These are phyloP conservation scores for Moesziomyces aphidis DNA, from an alignment of 1,284 basidiomycete genomes.

Conservation along the genomic window DNA sequence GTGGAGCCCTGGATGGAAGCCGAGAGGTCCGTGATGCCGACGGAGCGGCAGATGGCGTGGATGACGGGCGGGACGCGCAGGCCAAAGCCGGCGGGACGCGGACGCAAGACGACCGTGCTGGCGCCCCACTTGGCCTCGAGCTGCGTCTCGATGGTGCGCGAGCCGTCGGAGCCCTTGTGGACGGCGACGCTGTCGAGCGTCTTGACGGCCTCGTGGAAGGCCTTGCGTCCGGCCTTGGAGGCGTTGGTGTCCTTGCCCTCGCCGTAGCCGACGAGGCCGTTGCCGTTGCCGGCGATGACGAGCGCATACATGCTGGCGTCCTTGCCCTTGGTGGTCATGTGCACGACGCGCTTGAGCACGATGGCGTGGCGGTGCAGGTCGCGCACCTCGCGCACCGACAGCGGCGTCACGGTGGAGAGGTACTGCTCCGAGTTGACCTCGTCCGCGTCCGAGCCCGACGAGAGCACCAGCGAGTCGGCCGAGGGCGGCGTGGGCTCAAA, in stretches of 20 bases:
- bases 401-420: constrained; percentile 61
- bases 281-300: constrained; percentile 82
- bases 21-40: constrained; percentile 91
- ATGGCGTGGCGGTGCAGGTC: constrained; percentile 63
- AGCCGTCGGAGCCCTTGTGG: constrained; percentile 57
- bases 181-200: constrained; percentile 85
- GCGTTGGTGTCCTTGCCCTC: constrained; percentile 81
- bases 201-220: constrained; percentile 80
- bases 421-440: constrained; percentile 59
- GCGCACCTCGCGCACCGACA: constrained; percentile 58
- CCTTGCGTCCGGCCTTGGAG: constrained; percentile 75
- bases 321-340: constrained; percentile 89
- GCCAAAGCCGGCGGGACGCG: constrained; percentile 89
- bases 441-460: constrained; percentile 49
- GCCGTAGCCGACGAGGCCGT: constrained; percentile 89
- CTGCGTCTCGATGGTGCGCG: constrained; percentile 85
- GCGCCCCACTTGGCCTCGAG: constrained; percentile 85
- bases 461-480: constrained; percentile 53
- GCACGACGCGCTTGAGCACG: constrained; percentile 73
- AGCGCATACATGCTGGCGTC: constrained; percentile 77
- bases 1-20: constrained; percentile 94
- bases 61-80: constrained; percentile 88
- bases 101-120: constrained; percentile 85
- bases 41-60: constrained; percentile 86
- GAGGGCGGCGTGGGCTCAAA: constrained; percentile 56